These are phyloP conservation scores for Leccinum olivaceopallidum DNA, from an alignment of 768 basidiomycete species.

Conservation along the genomic window DNA sequence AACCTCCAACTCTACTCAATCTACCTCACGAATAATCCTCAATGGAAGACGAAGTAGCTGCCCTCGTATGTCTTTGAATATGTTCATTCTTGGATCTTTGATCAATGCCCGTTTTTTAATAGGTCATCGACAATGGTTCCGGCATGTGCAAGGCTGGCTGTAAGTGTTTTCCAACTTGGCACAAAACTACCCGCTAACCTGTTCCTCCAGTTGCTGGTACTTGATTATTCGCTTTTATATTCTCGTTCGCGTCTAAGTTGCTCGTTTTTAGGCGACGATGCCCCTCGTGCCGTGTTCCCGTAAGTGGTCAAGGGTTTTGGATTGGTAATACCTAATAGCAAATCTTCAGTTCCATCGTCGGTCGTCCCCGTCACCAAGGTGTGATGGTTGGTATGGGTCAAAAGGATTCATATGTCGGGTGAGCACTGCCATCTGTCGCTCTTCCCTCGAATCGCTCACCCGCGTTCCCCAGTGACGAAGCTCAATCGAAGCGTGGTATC, in stretches of 20 bases:
- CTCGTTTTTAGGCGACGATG: slow-evolving; percentile 73
- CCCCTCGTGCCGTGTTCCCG: slow-evolving; percentile 93
- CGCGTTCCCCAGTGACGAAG: slow-evolving; percentile 67
- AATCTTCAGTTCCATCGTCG: slow-evolving; percentile 76
- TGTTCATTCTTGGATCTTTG: not conserved
- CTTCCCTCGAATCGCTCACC: slow-evolving; percentile 17
- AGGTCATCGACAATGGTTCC: slow-evolving; percentile 94
- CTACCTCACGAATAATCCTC: slow-evolving; percentile 26
- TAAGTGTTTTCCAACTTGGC: slow-evolving; percentile 43
- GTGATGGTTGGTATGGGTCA: slow-evolving; percentile 98
- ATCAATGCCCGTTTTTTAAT: slow-evolving; percentile 1
- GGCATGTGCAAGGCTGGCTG: slow-evolving; percentile 99
- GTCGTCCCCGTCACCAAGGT: slow-evolving; percentile 91
- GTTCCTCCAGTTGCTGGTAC: slow-evolving; percentile 61
- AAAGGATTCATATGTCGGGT: slow-evolving; percentile 97
- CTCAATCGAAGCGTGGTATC: slow-evolving; percentile 94
- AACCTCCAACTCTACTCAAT: slow-evolving; percentile 19
- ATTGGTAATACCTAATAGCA: slow-evolving; percentile 13
- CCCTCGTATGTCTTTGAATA: slow-evolving; percentile 38
- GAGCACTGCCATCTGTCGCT: slow-evolving; percentile 8
- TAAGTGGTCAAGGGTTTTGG: slow-evolving; percentile 44
- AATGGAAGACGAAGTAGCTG: slow-evolving; percentile 71
- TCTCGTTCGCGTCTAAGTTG: slow-evolving; percentile 5
- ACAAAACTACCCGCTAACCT: slow-evolving; percentile 20
- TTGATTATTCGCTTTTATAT: not conserved